Conservation (phyloP, 306 rosid species). For the Rosa persica region DNA sequence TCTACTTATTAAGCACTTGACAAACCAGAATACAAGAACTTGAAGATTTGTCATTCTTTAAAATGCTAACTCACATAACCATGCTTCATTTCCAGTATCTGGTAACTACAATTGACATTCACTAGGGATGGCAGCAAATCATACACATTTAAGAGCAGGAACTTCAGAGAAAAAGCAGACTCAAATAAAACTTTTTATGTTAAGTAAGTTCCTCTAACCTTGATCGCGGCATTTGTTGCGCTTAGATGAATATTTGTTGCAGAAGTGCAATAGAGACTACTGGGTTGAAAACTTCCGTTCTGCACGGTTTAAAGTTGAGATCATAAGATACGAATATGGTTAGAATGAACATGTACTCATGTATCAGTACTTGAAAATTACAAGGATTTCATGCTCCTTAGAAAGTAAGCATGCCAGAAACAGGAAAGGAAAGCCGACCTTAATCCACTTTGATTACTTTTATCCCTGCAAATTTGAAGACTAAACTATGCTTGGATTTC, state of each 20-base stretch:
- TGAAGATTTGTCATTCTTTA: background rate
- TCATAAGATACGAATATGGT: constrained; percentile 7
- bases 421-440: background rate
- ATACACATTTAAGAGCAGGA: background rate
- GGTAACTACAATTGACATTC: background rate
- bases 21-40: background rate
- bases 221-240: constrained; percentile 75
- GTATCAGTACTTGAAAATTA: background rate
- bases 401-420: constrained; percentile 5
- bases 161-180: background rate
- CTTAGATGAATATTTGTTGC: constrained; percentile 22
- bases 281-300: constrained; percentile 38
- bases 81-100: background rate
- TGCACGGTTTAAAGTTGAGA: constrained; percentile 33
- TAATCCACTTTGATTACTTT: background rate
- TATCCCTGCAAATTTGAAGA: background rate
- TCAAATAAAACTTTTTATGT: background rate
- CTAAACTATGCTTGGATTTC: background rate
- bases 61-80: background rate
- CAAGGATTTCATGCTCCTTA: background rate
- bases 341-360: background rate
- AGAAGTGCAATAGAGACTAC: constrained; percentile 22
- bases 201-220: constrained; percentile 47
- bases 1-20: background rate
- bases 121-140: background rate